A percentile compares a stretch with the other conserved stretches of the same genome.
These are phyloP conservation scores for Colletotrichum shisoi DNA, from an alignment of 2,329 filamentous ascomycete species.

Conservation along the genomic window DNA sequence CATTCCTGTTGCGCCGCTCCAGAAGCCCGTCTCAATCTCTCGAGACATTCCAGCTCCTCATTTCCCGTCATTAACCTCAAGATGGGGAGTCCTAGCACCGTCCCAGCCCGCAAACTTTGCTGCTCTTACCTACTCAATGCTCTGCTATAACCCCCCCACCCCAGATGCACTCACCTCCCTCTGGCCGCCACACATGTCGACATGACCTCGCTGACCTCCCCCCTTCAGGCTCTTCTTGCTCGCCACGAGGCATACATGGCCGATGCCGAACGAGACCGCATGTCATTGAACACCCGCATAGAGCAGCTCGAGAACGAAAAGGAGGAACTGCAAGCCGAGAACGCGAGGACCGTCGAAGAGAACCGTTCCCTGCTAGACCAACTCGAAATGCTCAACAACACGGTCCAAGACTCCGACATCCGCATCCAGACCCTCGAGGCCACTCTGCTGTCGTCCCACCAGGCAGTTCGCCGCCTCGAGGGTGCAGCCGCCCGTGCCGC, in stretches of 20 bases:
- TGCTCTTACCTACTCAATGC: slow-evolving; percentile 34
- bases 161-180: slow-evolving; percentile 31
- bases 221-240: slow-evolving; percentile 83
- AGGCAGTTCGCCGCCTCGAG: slow-evolving; percentile 77
- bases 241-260: slow-evolving; percentile 95
- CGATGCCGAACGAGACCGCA: slow-evolving; percentile 86
- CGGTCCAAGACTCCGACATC: slow-evolving; percentile 80
- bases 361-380: slow-evolving; percentile 83
- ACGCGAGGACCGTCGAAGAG: slow-evolving; percentile 80
- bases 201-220: slow-evolving; percentile 70
- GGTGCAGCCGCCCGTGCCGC: slow-evolving; percentile 76
- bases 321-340: slow-evolving; percentile 75
- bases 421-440: slow-evolving; percentile 80
- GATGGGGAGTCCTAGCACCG: slow-evolving; percentile 35
- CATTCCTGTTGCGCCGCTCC: slow-evolving; percentile 30
- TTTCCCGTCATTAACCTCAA: slow-evolving; percentile 28
- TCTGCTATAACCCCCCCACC: slow-evolving; percentile 3
- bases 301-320: slow-evolving; percentile 79
- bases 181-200: slow-evolving; percentile 42
- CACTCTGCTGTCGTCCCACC: slow-evolving; percentile 78
- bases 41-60: slow-evolving; percentile 37
- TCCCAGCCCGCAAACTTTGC: slow-evolving; percentile 42
- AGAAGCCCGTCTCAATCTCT: slow-evolving; percentile 18
- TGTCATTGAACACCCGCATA: slow-evolving; percentile 75
- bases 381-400: slow-evolving; percentile 81